Conservation (phyloP, 2,329 filamentous ascomycete genomes). For the Pseudocercospora crystallina region DNA sequence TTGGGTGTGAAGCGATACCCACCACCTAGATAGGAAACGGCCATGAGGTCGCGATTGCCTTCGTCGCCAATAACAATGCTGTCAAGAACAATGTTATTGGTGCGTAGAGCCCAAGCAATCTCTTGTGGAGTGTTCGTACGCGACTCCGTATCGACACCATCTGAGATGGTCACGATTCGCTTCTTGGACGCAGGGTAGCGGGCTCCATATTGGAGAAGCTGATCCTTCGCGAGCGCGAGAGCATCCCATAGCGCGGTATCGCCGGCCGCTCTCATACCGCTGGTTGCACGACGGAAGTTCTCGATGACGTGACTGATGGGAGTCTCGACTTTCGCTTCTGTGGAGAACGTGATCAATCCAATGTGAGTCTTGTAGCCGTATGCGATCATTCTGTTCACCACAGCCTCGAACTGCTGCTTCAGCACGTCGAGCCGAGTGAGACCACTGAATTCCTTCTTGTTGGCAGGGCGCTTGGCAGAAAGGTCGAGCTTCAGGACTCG, state of each 20-base stretch:
- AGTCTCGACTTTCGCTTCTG: slow-evolving; percentile 30
- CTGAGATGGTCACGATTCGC: slow-evolving; percentile 40
- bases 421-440: slow-evolving; percentile 35
- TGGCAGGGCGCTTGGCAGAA: neutral
- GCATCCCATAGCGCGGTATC: slow-evolving; percentile 42
- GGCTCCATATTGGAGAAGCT: slow-evolving; percentile 31
- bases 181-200: slow-evolving; percentile 38
- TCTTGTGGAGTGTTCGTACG: slow-evolving; percentile 17
- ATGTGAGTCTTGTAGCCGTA: slow-evolving; percentile 39
- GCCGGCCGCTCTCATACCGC: slow-evolving; percentile 31
- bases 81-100: slow-evolving; percentile 36
- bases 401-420: slow-evolving; percentile 40
- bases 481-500: slow-evolving; percentile 25
- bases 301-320: slow-evolving; percentile 37
- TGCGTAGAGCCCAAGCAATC: slow-evolving; percentile 27
- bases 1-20: slow-evolving; percentile 40
- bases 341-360: slow-evolving; percentile 38
- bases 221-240: slow-evolving; percentile 35
- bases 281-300: slow-evolving; percentile 38
- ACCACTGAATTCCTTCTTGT: neutral
- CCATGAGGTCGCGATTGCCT: slow-evolving; percentile 30
- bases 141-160: slow-evolving; percentile 40
- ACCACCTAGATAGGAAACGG: slow-evolving; percentile 34
- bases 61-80: slow-evolving; percentile 36
- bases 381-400: slow-evolving; percentile 40